Base-by-base conservation (phyloP, 1,284 basidiomycete species). In the Moesziomyces sp. region DNA sequence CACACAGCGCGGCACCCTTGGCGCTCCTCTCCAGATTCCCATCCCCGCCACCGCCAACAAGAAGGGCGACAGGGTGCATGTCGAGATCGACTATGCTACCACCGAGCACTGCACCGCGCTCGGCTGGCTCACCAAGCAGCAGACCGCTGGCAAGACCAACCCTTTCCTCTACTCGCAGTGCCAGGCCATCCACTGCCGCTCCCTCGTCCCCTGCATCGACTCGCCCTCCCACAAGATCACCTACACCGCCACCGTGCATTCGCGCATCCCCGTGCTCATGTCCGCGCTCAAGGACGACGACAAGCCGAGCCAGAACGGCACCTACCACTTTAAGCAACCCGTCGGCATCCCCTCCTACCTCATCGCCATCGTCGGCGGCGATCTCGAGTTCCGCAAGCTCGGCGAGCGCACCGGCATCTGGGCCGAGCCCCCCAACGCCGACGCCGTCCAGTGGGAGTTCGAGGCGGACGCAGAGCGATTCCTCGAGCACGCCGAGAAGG, bases 101-200 rank as follows among this genome's bases (percentile, higher is more conserved):
- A 93, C 92, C 5, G 86, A 89, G 60, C 86, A 90, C 34, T 91
- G 90, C 83, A 92, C 90, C 13, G 93, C 95, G 0, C 86, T 99
- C n/a, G 95, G 96, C 65, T 99, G 95, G 94, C 88, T 98, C 34
- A 89, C 89, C 40, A 92, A 93, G 76, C 90, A 91, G 90, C 94
- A 97, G 85, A 98, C 95, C 0, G 92, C 93, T 67, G 93, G 80
- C 86, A 87, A 58, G 91, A 92, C 85, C 47, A 74, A 67, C 16
- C 92, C 93, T 0, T 97, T 92, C 86, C 86, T 97, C 40, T 97
- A 97, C 87, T 94, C 92, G 62, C 94, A 98, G 85, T 93, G 92
- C 82, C 94, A 97, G 84, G 93, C 95, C 16, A 76, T 77, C 40
- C 67, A 72, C 59, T 63, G 52, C 30, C 60, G 80, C 51, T 78